Base-by-base conservation (phyloP, 2,329 filamentous ascomycete genomes). In the Triangularia setosa region DNA sequence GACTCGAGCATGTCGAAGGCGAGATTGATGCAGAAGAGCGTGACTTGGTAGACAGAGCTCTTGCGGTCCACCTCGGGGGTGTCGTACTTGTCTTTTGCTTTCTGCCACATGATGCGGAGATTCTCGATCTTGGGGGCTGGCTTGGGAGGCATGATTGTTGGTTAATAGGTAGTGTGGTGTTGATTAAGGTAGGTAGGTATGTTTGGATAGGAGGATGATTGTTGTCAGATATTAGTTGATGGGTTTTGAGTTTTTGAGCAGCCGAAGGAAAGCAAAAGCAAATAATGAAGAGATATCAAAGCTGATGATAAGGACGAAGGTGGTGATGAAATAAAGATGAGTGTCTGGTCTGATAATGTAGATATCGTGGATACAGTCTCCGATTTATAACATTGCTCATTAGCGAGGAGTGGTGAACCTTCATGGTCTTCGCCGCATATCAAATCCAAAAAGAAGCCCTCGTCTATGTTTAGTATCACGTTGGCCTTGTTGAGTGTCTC, bases 1-100 rank as follows among this genome's bases (percentile, higher is more conserved):
- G 54, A 56, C 16, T 56, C 54, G 24, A 56, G 54, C 54, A 56
- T 56, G 24, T 56, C 54, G 18, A 56, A 56, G 24, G 54, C 54
- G 24, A 56, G 54, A 21, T n/a, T 27, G 54, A 56, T 56, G 54
- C 54, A 56, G 54, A 56, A 56, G 18, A 56, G 54, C 8, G 54
- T 56, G 5, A 21, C 27, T 27, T 56, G 54, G 54, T 56, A 56
- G 3, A 28, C 27, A 12, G 21, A 25, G 25, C 54, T 56, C 24
- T 25, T 56, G 2, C 54, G 54, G n/a, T 25, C 16, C 24, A 30
- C 54, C 18, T 56, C 54, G 9, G 54, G 54, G 27, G 27, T 27
- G 54, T 28, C 27, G 54, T 6, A 56, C 54, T 28, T 56, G 54
- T 56, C 54, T n/a, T 14, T 12, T 24, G 54, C 54, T 14, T 56